Evolutionary conservation across 2,329 filamentous ascomycete species (phyloP).

Genomic region (Pseudocercospora crystallina): DNA sequence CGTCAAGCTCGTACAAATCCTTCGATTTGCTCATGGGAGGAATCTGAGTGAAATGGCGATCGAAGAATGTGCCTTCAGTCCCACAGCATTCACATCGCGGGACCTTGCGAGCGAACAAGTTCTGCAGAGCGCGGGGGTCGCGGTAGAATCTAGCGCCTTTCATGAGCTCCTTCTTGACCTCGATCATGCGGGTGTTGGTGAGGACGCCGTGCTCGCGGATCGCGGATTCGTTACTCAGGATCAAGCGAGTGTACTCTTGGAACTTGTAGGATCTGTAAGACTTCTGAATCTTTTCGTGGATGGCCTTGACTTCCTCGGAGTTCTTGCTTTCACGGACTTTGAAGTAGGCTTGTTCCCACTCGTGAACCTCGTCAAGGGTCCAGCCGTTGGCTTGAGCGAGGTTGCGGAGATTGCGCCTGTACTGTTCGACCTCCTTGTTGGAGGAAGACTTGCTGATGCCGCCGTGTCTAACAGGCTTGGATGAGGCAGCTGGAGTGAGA

Average conservation of each 20-base stretch:
- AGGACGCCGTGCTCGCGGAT: constrained; percentile 13
- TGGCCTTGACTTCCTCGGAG: no score
- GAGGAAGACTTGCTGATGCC: no score
- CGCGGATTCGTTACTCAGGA: constrained; percentile 1
- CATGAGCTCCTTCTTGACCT: constrained; percentile 11
- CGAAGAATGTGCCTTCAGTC: constrained; percentile 4
- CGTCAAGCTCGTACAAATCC: constrained; percentile 8
- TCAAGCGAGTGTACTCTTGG: neutral
- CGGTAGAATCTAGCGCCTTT: constrained; percentile 8
- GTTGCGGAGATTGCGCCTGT: no score
- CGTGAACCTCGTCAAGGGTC: no score
- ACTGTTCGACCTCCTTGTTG: no score
- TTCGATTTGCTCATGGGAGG: neutral
- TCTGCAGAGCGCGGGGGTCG: constrained; percentile 14
- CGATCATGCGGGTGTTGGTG: constrained; percentile 7
- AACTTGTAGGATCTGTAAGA: no score
- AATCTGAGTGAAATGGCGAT: constrained; percentile 10
- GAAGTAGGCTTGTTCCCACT: no score
- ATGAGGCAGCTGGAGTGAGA: no score
- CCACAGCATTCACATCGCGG: constrained; percentile 12
- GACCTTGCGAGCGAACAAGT: constrained; percentile 11
- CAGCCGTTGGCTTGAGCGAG: no score
- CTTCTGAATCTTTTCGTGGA: no score
- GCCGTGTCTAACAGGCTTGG: no score
- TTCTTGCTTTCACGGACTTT: no score